Conservation (phyloP, 768 basidiomycete species). For the Lactarius vividus region DNA sequence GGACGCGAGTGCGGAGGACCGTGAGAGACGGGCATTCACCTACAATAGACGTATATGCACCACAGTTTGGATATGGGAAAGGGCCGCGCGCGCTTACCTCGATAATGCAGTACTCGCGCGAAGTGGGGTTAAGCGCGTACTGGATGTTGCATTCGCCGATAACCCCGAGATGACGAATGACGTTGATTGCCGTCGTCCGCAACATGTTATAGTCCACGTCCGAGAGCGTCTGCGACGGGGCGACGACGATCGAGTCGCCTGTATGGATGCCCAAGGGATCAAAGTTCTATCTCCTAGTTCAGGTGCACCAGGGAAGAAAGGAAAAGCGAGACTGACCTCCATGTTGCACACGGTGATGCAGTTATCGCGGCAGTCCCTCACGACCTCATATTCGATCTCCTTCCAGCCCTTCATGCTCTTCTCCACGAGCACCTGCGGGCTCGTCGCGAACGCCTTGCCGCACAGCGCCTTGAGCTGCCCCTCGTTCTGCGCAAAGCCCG, state of each 20-base stretch:
- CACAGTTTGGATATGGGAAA: background rate
- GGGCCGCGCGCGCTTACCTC: conserved; percentile 53
- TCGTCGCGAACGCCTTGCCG: conserved; percentile 93
- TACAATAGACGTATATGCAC: conserved; percentile 25
- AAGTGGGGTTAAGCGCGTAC: conserved; percentile 93
- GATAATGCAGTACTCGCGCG: conserved; percentile 98
- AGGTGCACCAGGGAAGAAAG: background rate
- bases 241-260: conserved; percentile 97
- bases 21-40: conserved; percentile 95
- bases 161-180: conserved; percentile 97
- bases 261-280: conserved; percentile 98
- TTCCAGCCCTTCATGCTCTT: conserved; percentile 99
- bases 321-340: conserved; percentile 70
- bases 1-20: conserved; percentile 95
- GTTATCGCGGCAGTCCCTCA: conserved; percentile 95
- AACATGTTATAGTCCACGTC: conserved; percentile 99
- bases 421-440: conserved; percentile 98
- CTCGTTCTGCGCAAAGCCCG: conserved; percentile 95
- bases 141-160: conserved; percentile 99
- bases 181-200: conserved; percentile 95
- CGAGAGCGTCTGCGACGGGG: conserved; percentile 97
- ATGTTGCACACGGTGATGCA: conserved; percentile 99
- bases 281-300: conserved; percentile 71
- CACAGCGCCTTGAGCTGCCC: conserved; percentile 85
- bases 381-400: conserved; percentile 99